Percentiles rank a stretch among this genome's conserved stretches.
phyloP scores from a whole-genome alignment of 2,329 filamentous ascomycete genomes.

The Clarireedia monteithiana region DNA sequence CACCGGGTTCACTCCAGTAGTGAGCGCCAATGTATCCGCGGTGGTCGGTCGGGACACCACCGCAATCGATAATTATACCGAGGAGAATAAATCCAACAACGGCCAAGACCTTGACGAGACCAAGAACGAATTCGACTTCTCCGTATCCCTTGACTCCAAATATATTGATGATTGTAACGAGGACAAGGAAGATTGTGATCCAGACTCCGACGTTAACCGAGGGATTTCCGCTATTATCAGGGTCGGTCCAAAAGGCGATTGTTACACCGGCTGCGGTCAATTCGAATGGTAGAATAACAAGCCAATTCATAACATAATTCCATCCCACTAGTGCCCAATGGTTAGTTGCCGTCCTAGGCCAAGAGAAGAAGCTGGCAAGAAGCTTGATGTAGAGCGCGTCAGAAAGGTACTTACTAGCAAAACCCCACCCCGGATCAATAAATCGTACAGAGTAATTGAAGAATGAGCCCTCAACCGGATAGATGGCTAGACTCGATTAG shows the following conservation, averaged over 20 bases:
- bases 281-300: slow-evolving; percentile 75
- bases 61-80: slow-evolving; percentile 66
- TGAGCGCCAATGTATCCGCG: slow-evolving; percentile 56
- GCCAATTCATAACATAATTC: slow-evolving; percentile 87
- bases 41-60: slow-evolving; percentile 43
- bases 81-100: slow-evolving; percentile 84
- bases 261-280: slow-evolving; percentile 81
- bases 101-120: slow-evolving; percentile 76
- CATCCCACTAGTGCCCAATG: slow-evolving; percentile 58
- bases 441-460: slow-evolving; percentile 89
- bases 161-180: slow-evolving; percentile 75
- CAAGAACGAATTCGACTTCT: slow-evolving; percentile 86
- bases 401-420: too few relatives aligned
- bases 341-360: too few relatives aligned
- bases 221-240: slow-evolving; percentile 34
- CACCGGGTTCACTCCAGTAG: slow-evolving; percentile 75
- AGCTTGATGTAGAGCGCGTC: too few relatives aligned
- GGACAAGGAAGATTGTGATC: slow-evolving; percentile 73
- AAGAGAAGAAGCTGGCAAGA: too few relatives aligned
- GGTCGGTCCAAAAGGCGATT: slow-evolving; percentile 68
- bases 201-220: slow-evolving; percentile 55
- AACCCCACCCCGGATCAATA: slow-evolving; percentile 85
- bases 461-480: slow-evolving; percentile 87
- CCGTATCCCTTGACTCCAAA: slow-evolving; percentile 86
- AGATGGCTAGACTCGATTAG: slow-evolving; percentile 39